Evolutionary conservation across 164 flowering plant species (phyloP).

Genomic region (Tinospora cordifolia): DNA sequence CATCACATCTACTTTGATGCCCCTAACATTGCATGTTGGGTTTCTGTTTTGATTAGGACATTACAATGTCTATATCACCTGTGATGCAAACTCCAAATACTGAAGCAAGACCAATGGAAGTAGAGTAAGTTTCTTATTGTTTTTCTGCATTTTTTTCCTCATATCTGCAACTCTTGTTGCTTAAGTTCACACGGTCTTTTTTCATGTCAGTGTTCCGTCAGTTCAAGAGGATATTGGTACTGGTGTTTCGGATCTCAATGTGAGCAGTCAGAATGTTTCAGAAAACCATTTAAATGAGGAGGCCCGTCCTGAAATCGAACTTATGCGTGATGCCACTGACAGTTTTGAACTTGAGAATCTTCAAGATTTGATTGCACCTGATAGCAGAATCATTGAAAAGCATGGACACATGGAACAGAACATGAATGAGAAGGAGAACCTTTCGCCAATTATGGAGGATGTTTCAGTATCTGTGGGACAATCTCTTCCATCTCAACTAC

Average conservation of each 20-base stretch:
- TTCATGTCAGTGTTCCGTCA: constrained; percentile 21
- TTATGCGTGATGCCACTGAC: constrained; percentile 44
- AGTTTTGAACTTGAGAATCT: constrained; percentile 18
- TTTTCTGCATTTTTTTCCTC: not conserved
- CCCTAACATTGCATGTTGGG: not conserved
- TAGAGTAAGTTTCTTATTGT: constrained; percentile 36
- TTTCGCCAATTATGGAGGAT: constrained; percentile 35
- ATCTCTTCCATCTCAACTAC: constrained; percentile 25
- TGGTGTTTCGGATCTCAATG: constrained; percentile 22
- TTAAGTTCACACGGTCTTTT: not conserved
- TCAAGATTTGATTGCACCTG: constrained; percentile 19
- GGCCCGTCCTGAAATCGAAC: constrained; percentile 43
- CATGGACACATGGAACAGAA: constrained; percentile 15
- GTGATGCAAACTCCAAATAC: constrained; percentile 20
- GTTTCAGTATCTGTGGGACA: constrained; percentile 25
- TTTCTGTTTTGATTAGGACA: constrained; percentile 31
- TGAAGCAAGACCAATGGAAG: constrained; percentile 29
- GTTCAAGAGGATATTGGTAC: constrained; percentile 12
- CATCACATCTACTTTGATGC: not conserved
- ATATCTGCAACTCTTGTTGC: not conserved
- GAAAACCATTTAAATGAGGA: constrained; percentile 23
- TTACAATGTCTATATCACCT: constrained; percentile 21
- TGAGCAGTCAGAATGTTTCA: constrained; percentile 14
- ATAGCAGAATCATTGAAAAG: constrained; percentile 16
- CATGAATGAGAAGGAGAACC: constrained; percentile 28